Evolutionary conservation across 371 early-diverging fungal species (phyloP), one percentile per base, ranked within the genome.

Genomic region (Mucor piriformis): DNA sequence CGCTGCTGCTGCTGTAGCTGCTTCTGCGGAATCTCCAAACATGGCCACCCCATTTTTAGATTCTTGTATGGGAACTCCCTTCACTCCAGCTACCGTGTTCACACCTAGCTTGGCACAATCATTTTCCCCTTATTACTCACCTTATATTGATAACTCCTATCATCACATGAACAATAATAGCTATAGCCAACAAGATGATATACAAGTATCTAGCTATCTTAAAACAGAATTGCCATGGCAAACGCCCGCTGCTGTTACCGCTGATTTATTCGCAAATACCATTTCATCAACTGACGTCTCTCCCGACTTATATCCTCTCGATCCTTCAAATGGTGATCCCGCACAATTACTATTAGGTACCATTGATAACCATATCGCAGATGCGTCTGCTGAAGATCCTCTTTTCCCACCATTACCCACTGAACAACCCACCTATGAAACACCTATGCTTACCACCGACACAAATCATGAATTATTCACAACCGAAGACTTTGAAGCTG

Each of bases 381-480:
- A 59, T 10, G 43, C 50, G n/a, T n/a, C n/a, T 29, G 23, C 34
- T 10, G 50, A 67, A 12, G 66, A 76, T 21, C 52, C 44, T 34
- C 73, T 76, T 23, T 76, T 76, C 43, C 76, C 76, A 54, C 73
- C 76, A 33, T 59, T 72, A 24, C 47, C 66, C 56, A 60, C 66
- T 10, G 74, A 68, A 10, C 34, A 50, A n/a, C 43, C 3, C 40
- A 49, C 6, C 43, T 25, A 24, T 49, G 13, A 23, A 57, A 23
- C 29, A 18, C 15, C 40, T 40, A 38, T 6, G 35, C 10, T 16
- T 5, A 16, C 16, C 10, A 42, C 3, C 18, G 10, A 23, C 37
- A 3, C 35, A 51, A 8, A 24, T n/a, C 24, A 53, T 12, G 54
- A 53, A 13, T 12, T 53, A 10, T 33, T 34, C 20, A 51, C 11